Base-by-base conservation (phyloP, 2,329 filamentous ascomycete species). In the Talaromyces sp. region DNA sequence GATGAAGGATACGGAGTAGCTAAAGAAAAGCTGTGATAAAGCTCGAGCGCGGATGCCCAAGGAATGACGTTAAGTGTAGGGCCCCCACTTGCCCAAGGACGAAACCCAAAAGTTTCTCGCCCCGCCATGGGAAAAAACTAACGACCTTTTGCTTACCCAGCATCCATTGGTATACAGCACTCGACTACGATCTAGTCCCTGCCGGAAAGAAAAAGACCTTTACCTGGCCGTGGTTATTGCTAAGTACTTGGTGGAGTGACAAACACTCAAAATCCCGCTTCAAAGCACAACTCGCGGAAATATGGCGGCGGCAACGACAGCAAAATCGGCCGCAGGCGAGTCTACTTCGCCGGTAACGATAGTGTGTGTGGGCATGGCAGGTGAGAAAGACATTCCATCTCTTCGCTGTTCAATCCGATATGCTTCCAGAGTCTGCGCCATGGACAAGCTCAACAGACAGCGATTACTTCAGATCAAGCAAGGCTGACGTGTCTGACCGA, bases 331-430 rank as follows among this genome's bases (percentile, higher is more conserved):
- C 66, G 70, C 75, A 64, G 62, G 62, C 50, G 62, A 63, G 7
- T 42, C 62, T 48, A 12, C 57, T 25, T 78, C 82, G 66, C 90
- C 92, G 44, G 88, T 91, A 52, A 86, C 91, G 65, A 88, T 99
- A 64, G 92, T 98, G 71, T 97, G 93, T 77, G 88, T 99, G 56
- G 95, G 95, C 82, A 98, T 98, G 93, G 95, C 95, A 71, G 93
- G 88, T 88, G 79, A 71, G 80, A 69, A 52, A 58, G 61, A 50
- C 40, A 11, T 56, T 35, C 35, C 21, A n/a, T 58, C 55, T 7
- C 40, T 28, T 3, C 28, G 28, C 3, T 28, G 28, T 28, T 28
- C 28, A 28, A 3, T 28, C 28, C 6, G 28, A 28, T 3, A 6
- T 28, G 6, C 28, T 6, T 28, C 28, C 28, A 28, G 6, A 3